A percentile compares a stretch with the other conserved stretches of the same genome.
phyloP scores from a whole-genome alignment of 208 protist species.

The Trypanosoma cruzi region DNA sequence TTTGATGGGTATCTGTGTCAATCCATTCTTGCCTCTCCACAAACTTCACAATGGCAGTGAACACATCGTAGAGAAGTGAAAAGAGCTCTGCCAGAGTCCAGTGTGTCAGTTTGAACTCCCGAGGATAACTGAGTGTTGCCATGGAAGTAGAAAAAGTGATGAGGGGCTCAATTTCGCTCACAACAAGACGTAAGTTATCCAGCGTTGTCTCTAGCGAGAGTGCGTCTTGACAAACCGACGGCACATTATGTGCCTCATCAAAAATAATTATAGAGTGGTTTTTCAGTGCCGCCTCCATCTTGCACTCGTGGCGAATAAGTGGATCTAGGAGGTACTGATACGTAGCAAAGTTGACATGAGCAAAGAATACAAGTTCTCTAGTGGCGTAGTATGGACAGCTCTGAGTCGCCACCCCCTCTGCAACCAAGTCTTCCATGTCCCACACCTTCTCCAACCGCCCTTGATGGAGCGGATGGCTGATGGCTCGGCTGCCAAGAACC shows the following conservation, averaged over 20 bases:
- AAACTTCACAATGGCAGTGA: slow-evolving; percentile 36
- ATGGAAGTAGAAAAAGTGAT: slow-evolving; percentile 1
- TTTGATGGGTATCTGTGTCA: neutral
- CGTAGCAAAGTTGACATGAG: slow-evolving; percentile 95
- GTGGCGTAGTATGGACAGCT: slow-evolving; percentile 96
- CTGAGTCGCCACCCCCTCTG: slow-evolving; percentile 49
- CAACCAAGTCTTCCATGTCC: slow-evolving; percentile 95
- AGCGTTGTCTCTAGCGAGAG: slow-evolving; percentile 51
- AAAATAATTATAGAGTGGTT: slow-evolving; percentile 92
- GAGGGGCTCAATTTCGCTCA: slow-evolving; percentile 54
- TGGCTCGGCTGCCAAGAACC: slow-evolving; percentile 53
- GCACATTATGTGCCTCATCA: slow-evolving; percentile 97
- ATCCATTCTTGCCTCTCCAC: slow-evolving; percentile 3
- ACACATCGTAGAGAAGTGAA: slow-evolving; percentile 45
- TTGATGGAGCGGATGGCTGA: slow-evolving; percentile 36
- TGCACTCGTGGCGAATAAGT: slow-evolving; percentile 84
- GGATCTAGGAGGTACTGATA: slow-evolving; percentile 98
- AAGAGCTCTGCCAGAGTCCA: slow-evolving; percentile 65
- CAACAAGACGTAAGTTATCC: slow-evolving; percentile 39
- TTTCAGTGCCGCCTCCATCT: slow-evolving; percentile 73
- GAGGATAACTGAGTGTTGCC: slow-evolving; percentile 42
- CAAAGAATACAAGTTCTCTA: slow-evolving; percentile 75
- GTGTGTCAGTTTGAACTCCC: slow-evolving; percentile 62
- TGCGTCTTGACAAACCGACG: slow-evolving; percentile 69
- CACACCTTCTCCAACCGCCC: slow-evolving; percentile 40